Conservation (phyloP, 2,329 filamentous ascomycete species). For the Aureobasidium melanogenum region DNA sequence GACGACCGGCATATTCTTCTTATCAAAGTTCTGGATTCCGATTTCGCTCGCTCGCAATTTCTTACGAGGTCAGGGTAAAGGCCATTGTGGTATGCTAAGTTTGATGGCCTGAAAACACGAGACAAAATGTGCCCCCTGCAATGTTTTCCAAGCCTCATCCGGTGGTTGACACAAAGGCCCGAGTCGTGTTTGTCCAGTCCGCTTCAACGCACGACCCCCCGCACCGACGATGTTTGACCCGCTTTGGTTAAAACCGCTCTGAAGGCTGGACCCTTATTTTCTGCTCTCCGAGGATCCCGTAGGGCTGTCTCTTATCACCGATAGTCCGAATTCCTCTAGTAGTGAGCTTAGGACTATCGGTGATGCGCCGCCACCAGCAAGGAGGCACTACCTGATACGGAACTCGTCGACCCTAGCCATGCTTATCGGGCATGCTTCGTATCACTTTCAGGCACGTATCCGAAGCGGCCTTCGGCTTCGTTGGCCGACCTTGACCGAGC, state of each 20-base stretch:
- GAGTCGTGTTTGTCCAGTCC: conserved; percentile 7
- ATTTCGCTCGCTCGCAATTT: conserved; percentile 4
- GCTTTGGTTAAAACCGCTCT: not conserved
- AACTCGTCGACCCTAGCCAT: not conserved
- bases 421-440: conserved; percentile 6
- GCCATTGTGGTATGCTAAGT: not conserved
- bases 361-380: conserved; percentile 6
- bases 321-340: not conserved
- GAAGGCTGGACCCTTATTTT: not conserved
- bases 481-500: not conserved
- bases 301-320: not conserved
- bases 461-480: not conserved
- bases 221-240: conserved; percentile 5
- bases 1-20: not conserved
- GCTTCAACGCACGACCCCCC: conserved; percentile 2
- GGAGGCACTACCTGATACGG: not conserved
- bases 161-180: not conserved
- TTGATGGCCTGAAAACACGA: conserved; percentile 1
- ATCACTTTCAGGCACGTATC: not conserved
- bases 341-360: conserved; percentile 9
- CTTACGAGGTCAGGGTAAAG: not conserved
- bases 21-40: not conserved
- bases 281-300: not conserved
- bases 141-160: not conserved
- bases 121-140: conserved; percentile 1